Evolutionary conservation across 2,329 filamentous ascomycete genomes (phyloP).

Genomic region (Thermoascus crustaceus): DNA sequence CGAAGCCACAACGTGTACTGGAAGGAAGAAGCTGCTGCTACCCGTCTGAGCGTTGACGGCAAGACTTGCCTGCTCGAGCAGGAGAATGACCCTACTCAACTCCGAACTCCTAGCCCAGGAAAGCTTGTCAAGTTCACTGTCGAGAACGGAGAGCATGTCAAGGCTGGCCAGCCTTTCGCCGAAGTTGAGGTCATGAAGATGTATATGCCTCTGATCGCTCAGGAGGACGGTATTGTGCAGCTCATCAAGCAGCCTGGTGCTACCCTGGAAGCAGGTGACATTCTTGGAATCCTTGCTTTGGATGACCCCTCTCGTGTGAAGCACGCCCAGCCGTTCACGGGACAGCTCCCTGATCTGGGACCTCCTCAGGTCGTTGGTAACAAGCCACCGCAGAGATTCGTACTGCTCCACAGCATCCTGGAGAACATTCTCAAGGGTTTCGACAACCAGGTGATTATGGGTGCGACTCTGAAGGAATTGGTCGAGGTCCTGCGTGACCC

Average conservation of each 20-base stretch:
- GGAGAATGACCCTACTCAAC: slow-evolving; percentile 96
- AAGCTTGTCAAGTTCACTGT: slow-evolving; percentile 98
- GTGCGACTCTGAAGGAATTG: slow-evolving; percentile 72
- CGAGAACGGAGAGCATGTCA: slow-evolving; percentile 88
- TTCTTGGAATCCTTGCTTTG: slow-evolving; percentile 90
- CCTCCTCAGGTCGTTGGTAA: slow-evolving; percentile 77
- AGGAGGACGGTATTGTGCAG: slow-evolving; percentile 93
- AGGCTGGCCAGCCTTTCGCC: slow-evolving; percentile 84
- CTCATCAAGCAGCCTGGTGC: slow-evolving; percentile 98
- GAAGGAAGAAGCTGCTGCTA: slow-evolving; percentile 97
- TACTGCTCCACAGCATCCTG: slow-evolving; percentile 66
- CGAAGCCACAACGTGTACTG: slow-evolving; percentile 98
- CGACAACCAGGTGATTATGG: slow-evolving; percentile 97
- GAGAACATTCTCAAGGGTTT: slow-evolving; percentile 85
- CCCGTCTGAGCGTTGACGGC: slow-evolving; percentile 89
- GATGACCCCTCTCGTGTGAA: slow-evolving; percentile 96
- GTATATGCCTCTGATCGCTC: slow-evolving; percentile 97
- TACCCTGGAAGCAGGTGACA: slow-evolving; percentile 95
- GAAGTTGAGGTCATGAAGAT: slow-evolving; percentile 99
- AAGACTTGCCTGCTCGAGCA: slow-evolving; percentile 98
- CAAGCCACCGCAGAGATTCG: slow-evolving; percentile 86
- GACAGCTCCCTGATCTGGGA: slow-evolving; percentile 79
- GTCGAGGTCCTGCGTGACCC: slow-evolving; percentile 83
- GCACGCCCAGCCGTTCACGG: slow-evolving; percentile 88
- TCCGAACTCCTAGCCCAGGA: slow-evolving; percentile 87